Evolutionary conservation across 495 filamentous ascomycete species (phyloP), one percentile per base, ranked within the genome.

Genomic region (Lepidopterella palustris): DNA sequence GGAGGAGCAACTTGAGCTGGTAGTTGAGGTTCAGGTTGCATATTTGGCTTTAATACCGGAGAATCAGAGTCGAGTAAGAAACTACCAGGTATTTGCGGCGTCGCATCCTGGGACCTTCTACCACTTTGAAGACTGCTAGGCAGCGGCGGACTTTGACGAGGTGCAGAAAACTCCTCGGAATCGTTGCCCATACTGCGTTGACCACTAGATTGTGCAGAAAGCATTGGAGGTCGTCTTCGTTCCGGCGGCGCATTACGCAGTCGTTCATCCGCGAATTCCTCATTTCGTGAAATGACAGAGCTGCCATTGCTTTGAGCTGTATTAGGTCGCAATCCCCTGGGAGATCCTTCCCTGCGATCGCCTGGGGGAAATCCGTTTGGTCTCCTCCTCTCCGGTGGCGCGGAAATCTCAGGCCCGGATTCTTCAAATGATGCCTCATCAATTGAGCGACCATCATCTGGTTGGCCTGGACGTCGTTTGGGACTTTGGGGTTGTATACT

Each of bases 171-270:
- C 18, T 61, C 55, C 1, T 15, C 40, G 11, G 54, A 47, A 20
- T 63, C 54, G 28, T 55, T 68, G 28, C 18, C 28, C 23, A 55
- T 10, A 45, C 62, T 68, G 2, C 52, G 54, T 27, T 64, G 58
- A 15, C 57, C 57, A 48, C 51, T 35, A 40, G 62, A 61, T 32
- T 64, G 55, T 18, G 56, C 48, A 23, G 35, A 24, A 8, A 48
- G 32, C 65, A 70, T 66, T 4, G 63, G 65, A 21, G 68, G 68
- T 49, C 68, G 39, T 53, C 50, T 65, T 45, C 68, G 47, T 42
- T 66, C 68, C 23, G 68, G 68, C 9, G 60, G 65, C 8, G 21
- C 47, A 10, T 23, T 58, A 18, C 53, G 45, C 45, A 49, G 40
- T 8, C 28, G 57, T 4, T 61, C 57, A 45, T 69, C 67, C 18